A percentile compares a stretch with the other conserved stretches of the same genome.
These are phyloP conservation scores for Pseudonitzschia multiseries DNA, from an alignment of 108 stramenopile genomes.

Conservation along the genomic window DNA sequence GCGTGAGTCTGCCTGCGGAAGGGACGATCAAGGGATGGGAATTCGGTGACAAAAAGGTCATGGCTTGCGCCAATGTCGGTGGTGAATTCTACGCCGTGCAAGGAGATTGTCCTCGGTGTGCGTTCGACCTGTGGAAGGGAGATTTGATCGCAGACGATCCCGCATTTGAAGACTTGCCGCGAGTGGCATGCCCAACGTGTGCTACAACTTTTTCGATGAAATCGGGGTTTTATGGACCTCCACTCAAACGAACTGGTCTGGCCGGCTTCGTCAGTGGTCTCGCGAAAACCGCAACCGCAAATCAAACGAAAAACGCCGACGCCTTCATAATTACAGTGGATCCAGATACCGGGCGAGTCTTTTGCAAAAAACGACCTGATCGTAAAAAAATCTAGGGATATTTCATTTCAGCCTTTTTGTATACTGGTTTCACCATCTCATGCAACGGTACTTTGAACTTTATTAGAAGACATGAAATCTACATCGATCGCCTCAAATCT, in stretches of 20 bases:
- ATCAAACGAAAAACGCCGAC: slow-evolving; percentile 49
- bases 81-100: slow-evolving; percentile 66
- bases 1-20: slow-evolving; percentile 71
- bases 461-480: too few relatives aligned
- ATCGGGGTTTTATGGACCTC: slow-evolving; percentile 73
- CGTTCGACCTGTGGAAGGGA: slow-evolving; percentile 78
- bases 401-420: too few relatives aligned
- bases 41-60: slow-evolving; percentile 66
- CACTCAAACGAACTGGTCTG: slow-evolving; percentile 69
- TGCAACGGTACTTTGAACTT: too few relatives aligned
- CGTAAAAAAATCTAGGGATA: not conserved
- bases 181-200: slow-evolving; percentile 82
- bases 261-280: slow-evolving; percentile 70
- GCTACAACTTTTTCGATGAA: slow-evolving; percentile 63
- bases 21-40: slow-evolving; percentile 81
- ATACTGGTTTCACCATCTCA: too few relatives aligned
- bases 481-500: too few relatives aligned
- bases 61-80: slow-evolving; percentile 74
- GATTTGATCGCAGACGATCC: slow-evolving; percentile 62
- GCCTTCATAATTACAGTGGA: slow-evolving; percentile 68
- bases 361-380: slow-evolving; percentile 40
- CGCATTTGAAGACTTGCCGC: slow-evolving; percentile 59
- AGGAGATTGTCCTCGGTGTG: slow-evolving; percentile 77
- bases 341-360: slow-evolving; percentile 63
- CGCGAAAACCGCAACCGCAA: slow-evolving; percentile 74